These are phyloP conservation scores for Picea glauca DNA, from an alignment of 75 land plant genomes.

Conservation along the genomic window DNA sequence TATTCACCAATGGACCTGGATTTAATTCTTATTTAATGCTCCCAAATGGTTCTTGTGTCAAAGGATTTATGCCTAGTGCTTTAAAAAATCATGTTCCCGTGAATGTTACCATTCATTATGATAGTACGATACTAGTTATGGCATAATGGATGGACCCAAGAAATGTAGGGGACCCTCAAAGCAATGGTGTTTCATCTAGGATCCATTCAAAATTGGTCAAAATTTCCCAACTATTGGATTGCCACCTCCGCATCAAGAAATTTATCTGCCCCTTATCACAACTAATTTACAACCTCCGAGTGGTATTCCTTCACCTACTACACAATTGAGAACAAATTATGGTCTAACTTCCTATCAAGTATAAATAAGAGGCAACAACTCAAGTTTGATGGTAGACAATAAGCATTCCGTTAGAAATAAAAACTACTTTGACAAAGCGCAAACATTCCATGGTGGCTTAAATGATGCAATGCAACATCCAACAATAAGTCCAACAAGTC, in stretches of 20 bases:
- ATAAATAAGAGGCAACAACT: neutral
- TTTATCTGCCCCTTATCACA: neutral
- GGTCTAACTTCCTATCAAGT: neutral
- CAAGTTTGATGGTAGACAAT: neutral
- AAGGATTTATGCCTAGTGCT: neutral
- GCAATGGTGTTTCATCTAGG: slow-evolving; percentile 6
- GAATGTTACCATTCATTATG: neutral
- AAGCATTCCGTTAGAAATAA: neutral
- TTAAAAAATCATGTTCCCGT: neutral
- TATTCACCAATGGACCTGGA: neutral
- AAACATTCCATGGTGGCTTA: neutral
- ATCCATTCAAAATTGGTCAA: neutral
- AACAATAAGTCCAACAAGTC: neutral
- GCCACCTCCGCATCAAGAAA: neutral
- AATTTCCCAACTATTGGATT: neutral
- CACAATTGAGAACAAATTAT: neutral
- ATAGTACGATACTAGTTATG: neutral
- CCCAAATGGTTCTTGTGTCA: neutral
- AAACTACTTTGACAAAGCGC: neutral
- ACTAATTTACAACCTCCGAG: neutral
- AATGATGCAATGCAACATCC: slow-evolving; percentile 5
- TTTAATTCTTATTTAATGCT: neutral
- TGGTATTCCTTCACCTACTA: neutral
- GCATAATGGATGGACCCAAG: neutral
- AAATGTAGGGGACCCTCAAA: neutral